Base-by-base conservation (phyloP, 2,329 filamentous ascomycete genomes). In the Hymenoscyphus fraxineus region DNA sequence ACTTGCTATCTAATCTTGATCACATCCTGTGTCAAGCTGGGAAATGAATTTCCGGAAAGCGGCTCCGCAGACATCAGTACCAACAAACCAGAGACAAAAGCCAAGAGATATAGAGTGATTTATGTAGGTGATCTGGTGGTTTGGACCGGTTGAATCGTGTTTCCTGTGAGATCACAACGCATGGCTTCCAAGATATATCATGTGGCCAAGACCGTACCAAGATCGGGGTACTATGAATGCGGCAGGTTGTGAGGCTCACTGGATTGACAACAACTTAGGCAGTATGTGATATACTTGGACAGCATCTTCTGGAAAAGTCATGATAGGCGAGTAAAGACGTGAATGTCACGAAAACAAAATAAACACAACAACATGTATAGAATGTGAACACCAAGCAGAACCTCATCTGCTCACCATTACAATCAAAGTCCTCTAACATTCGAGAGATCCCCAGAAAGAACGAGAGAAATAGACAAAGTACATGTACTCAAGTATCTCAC, bases 231-330 rank as follows among this genome's bases (percentile, higher is more conserved):
- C n/a, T 22, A n/a, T 27, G 44, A n/a, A 51, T 27, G n/a, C 44
- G 44, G 44, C 44, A 47, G 44, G 44, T 47, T 47, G 44, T 51
- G 44, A 51, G 44, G n/a, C 44, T 22, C n/a, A 51, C n/a, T 19
- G 7, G 3, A 51, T 16, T 9, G 3, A 47, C 5, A 19, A 2
- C 41, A 47, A 47, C 2, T 47, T n/a, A n/a, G 16, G 40, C 7
- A 7, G 41, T 15, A 19, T 3, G 27, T 27, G 27, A 3, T 27
- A 27, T 27, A 27, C 27, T 27, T 27, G 2, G 2, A 27, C 2
- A 1, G 27, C 27, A 27, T 27, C 27, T 27, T 27, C 22, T 27
- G 27, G 27, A 16, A n/a, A 44, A 44, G 3, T 19, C 41, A 6
- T 19, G 41, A 47, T 47, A 19, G 19, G 16, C 41, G 19, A 47